Conservation (phyloP, 2,329 filamentous ascomycete species). For the Dactylella cylindrospora region DNA sequence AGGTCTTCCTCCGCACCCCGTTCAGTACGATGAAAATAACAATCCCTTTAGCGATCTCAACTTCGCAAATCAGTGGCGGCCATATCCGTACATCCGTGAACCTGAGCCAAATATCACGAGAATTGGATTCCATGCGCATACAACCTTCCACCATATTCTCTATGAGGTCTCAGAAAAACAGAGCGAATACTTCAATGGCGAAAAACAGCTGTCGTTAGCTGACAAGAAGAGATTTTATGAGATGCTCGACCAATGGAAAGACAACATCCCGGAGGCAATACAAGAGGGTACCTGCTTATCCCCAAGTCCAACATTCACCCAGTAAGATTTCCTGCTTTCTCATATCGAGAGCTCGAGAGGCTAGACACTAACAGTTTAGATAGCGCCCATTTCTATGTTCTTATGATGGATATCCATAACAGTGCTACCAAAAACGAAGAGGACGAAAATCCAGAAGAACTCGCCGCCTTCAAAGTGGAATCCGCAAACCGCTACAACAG, state of each 20-base stretch:
- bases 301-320: conserved; percentile 20
- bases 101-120: conserved; percentile 23
- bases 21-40: conserved; percentile 18
- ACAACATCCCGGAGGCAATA: conserved; percentile 12
- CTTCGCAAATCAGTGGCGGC: conserved; percentile 4
- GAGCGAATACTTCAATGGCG: conserved; percentile 4
- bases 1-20: conserved; percentile 1
- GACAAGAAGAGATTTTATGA: conserved; percentile 26
- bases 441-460: conserved; percentile 18
- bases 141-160: conserved; percentile 17
- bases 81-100: conserved; percentile 24
- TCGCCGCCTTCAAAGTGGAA: conserved; percentile 18
- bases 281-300: conserved; percentile 9
- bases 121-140: conserved; percentile 14
- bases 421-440: conserved; percentile 19
- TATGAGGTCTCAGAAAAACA: conserved; percentile 23
- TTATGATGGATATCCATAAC: conserved; percentile 28
- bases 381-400: conserved; percentile 17
- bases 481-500: conserved; percentile 18
- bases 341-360: not conserved
- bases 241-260: conserved; percentile 29
- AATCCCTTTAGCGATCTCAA: conserved; percentile 7
- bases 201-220: conserved; percentile 7
- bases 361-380: not conserved
- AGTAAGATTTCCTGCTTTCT: conserved; percentile 8